These are phyloP conservation scores for Bruguiera sexangula DNA, from an alignment of 345 rosid species.

Conservation along the genomic window DNA sequence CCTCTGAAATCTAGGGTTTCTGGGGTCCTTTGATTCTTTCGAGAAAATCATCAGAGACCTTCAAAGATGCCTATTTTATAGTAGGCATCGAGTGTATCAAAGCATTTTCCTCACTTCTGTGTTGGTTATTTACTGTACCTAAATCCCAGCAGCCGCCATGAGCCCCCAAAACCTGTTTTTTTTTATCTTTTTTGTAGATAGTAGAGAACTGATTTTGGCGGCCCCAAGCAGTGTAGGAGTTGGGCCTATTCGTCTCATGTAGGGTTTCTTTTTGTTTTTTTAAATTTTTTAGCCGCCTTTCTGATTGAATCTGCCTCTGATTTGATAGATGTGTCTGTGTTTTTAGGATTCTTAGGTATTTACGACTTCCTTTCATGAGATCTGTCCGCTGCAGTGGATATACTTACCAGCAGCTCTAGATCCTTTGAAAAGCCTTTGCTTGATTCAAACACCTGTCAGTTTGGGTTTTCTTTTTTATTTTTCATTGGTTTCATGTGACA, in stretches of 20 bases:
- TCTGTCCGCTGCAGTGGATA: constrained; percentile 34
- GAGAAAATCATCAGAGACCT: constrained; percentile 24
- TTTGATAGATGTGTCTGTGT: constrained; percentile 38
- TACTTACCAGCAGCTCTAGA: constrained; percentile 6
- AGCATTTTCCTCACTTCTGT: constrained; percentile 20
- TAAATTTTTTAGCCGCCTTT: constrained; percentile 16
- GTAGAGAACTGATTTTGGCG: constrained; percentile 31
- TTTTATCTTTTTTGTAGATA: constrained; percentile 17
- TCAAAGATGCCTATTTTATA: constrained; percentile 1
- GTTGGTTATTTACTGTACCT: neutral
- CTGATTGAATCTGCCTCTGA: constrained; percentile 19
- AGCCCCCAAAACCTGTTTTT: constrained; percentile 25
- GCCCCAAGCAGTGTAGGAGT: constrained; percentile 19
- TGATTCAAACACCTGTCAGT: constrained; percentile 8
- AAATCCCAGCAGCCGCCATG: constrained; percentile 36
- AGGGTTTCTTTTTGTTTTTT: constrained; percentile 10
- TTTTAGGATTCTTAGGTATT: constrained; percentile 41
- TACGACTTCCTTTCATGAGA: constrained; percentile 30
- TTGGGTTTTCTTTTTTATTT: constrained; percentile 17
- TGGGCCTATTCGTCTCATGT: constrained; percentile 9
- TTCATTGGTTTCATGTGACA: constrained; percentile 13
- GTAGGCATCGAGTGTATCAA: constrained; percentile 36
- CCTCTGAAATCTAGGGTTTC: constrained; percentile 42
- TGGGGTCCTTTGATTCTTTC: constrained; percentile 15
- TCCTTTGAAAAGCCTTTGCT: constrained; percentile 17